Conservation (phyloP, 768 basidiomycete species). For the Lentinula detonsa region DNA sequence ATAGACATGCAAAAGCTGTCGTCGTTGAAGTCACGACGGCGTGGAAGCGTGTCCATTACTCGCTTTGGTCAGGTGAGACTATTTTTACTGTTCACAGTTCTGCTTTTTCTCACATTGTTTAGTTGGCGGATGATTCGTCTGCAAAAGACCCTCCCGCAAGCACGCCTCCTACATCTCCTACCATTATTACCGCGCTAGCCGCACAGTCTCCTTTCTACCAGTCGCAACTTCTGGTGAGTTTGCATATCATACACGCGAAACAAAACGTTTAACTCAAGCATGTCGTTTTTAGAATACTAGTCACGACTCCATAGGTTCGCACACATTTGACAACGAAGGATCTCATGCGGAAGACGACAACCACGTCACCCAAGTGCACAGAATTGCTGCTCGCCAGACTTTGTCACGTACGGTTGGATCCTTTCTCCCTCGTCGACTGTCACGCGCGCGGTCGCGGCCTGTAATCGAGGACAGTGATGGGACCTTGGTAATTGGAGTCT, state of each 20-base stretch:
- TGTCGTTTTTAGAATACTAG: slow-evolving; percentile 32
- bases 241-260: background rate
- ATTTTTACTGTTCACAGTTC: slow-evolving; percentile 1
- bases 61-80: slow-evolving; percentile 52
- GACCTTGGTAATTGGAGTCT: slow-evolving; percentile 38
- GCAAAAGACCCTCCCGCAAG: slow-evolving; percentile 16
- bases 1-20: slow-evolving; percentile 16
- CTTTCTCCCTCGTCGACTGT: slow-evolving; percentile 40
- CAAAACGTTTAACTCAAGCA: slow-evolving; percentile 6
- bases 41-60: slow-evolving; percentile 53
- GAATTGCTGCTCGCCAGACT: slow-evolving; percentile 36
- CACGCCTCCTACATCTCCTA: slow-evolving; percentile 21
- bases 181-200: slow-evolving; percentile 30
- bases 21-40: slow-evolving; percentile 28
- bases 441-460: slow-evolving; percentile 33
- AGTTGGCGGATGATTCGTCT: slow-evolving; percentile 8
- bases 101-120: slow-evolving; percentile 10
- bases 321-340: slow-evolving; percentile 26
- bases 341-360: slow-evolving; percentile 33
- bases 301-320: slow-evolving; percentile 37
- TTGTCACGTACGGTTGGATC: slow-evolving; percentile 35
- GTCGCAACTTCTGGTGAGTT: slow-evolving; percentile 25
- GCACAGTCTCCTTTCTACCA: slow-evolving; percentile 44
- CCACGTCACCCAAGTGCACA: slow-evolving; percentile 44
- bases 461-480: slow-evolving; percentile 24